These are phyloP conservation scores for Plectranthus barbatus DNA, from an alignment of 257 asterid species.

Conservation along the genomic window DNA sequence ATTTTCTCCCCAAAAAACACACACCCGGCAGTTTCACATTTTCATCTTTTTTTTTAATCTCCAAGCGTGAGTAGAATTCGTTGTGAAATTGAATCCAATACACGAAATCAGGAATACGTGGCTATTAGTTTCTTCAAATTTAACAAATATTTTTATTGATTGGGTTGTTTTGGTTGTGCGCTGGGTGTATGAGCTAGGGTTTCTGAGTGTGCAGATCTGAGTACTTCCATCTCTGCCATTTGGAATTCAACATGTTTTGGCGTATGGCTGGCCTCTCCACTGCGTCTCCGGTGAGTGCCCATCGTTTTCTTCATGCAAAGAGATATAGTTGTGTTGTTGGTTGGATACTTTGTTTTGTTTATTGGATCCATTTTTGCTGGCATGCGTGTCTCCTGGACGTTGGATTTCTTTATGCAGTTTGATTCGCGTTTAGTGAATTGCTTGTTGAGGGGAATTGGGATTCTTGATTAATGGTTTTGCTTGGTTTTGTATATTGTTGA, in stretches of 20 bases:
- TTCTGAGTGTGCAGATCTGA: slow-evolving; percentile 41
- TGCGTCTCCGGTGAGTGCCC: slow-evolving; percentile 65
- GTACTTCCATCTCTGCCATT: slow-evolving; percentile 16
- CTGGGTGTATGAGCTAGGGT: slow-evolving; percentile 30
- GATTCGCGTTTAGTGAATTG: slow-evolving; percentile 18
- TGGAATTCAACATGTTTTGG: slow-evolving; percentile 64
- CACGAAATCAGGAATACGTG: slow-evolving; percentile 5
- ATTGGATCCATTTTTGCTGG: slow-evolving; percentile 16
- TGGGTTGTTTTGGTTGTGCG: slow-evolving; percentile 12
- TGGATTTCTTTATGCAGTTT: slow-evolving; percentile 11
- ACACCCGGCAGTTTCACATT: slow-evolving; percentile 21
- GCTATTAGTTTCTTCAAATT: slow-evolving; percentile 7
- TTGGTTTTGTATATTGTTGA: neutral
- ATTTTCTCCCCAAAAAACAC: too few relatives aligned
- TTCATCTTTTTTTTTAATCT: neutral
- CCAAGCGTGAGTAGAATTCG: slow-evolving; percentile 11
- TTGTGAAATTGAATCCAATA: slow-evolving; percentile 17
- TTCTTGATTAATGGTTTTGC: neutral
- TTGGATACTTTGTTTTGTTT: neutral
- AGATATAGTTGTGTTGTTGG: neutral
- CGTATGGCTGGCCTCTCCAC: slow-evolving; percentile 81
- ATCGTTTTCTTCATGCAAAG: neutral
- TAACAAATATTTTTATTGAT: neutral
- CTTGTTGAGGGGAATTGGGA: slow-evolving; percentile 8
- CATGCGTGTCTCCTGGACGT: slow-evolving; percentile 12